These are phyloP conservation scores for Knoxdaviesia proteae DNA, from an alignment of 2,329 filamentous ascomycete species.

Conservation along the genomic window DNA sequence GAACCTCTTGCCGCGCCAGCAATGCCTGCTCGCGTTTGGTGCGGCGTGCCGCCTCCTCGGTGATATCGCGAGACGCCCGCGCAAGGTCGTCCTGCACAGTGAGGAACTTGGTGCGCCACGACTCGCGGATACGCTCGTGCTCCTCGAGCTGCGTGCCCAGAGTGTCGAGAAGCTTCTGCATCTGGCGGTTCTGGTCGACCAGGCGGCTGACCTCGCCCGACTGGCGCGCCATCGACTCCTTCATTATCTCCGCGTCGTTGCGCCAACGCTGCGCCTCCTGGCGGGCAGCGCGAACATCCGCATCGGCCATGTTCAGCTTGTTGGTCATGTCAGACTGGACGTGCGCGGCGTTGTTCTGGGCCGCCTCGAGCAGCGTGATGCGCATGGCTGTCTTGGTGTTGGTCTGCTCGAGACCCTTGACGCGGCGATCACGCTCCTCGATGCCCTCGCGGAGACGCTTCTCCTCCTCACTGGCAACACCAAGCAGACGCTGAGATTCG, in stretches of 20 bases:
- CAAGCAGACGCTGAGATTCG: constrained; percentile 50
- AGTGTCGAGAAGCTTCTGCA: constrained; percentile 52
- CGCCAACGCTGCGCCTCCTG: constrained; percentile 41
- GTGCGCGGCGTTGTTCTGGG: constrained; percentile 36
- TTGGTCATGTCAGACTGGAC: constrained; percentile 33
- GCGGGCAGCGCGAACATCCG: constrained; percentile 31
- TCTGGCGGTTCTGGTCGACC: constrained; percentile 44
- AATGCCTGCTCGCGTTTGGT: constrained; percentile 61
- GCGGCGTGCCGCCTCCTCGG: constrained; percentile 62
- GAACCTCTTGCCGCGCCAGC: constrained; percentile 57
- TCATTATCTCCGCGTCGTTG: constrained; percentile 36
- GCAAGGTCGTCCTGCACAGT: constrained; percentile 76
- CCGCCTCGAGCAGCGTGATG: constrained; percentile 45
- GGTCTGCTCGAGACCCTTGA: constrained; percentile 36
- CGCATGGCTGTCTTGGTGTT: constrained; percentile 36
- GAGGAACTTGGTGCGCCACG: constrained; percentile 67
- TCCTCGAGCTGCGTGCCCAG: constrained; percentile 66
- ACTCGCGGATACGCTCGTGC: constrained; percentile 65
- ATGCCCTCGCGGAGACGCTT: constrained; percentile 43
- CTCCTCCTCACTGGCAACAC: constrained; percentile 52
- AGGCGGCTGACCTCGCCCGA: constrained; percentile 26
- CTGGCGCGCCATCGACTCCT: constrained; percentile 27
- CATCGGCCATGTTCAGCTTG: constrained; percentile 28
- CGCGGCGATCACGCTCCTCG: constrained; percentile 48
- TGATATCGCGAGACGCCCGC: constrained; percentile 54